These are phyloP conservation scores for Candida oleophila DNA, from an alignment of 805 yeast species.

Conservation along the genomic window DNA sequence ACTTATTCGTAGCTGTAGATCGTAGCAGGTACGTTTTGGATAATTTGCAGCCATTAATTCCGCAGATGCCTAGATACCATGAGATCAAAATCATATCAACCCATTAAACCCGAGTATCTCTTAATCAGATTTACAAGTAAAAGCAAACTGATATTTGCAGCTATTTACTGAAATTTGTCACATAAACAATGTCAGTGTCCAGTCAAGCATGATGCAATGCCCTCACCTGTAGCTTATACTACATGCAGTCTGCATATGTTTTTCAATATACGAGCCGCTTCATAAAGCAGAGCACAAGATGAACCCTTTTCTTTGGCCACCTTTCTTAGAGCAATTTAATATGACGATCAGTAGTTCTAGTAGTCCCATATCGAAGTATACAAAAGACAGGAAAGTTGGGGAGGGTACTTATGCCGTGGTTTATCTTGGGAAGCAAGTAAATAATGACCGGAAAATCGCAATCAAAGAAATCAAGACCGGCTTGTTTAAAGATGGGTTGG, in stretches of 20 bases:
- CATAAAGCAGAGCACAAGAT: too few relatives aligned
- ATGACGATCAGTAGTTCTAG: neutral
- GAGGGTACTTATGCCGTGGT: constrained; percentile 99
- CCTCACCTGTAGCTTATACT: too few relatives aligned
- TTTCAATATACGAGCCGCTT: neutral
- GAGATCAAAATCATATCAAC: too few relatives aligned
- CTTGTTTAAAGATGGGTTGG: constrained; percentile 91
- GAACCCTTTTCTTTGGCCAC: too few relatives aligned
- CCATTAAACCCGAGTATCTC: too few relatives aligned
- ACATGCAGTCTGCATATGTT: too few relatives aligned
- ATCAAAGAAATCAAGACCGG: constrained; percentile 95
- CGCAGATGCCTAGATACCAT: neutral
- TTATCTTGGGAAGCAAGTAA: constrained; percentile 70
- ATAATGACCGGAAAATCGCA: constrained; percentile 65
- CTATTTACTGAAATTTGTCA: too few relatives aligned
- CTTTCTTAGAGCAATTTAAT: neutral
- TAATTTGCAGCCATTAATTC: neutral
- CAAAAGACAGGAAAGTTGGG: constrained; percentile 83
- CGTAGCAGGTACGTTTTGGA: neutral
- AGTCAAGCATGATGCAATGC: too few relatives aligned
- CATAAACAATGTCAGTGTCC: too few relatives aligned
- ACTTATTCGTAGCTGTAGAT: neutral
- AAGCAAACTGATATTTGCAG: too few relatives aligned
- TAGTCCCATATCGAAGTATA: constrained; percentile 19
- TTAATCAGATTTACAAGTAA: too few relatives aligned